These are phyloP conservation scores for Neofusicoccum cordaticola DNA, from an alignment of 2,329 filamentous ascomycete species.

Conservation along the genomic window DNA sequence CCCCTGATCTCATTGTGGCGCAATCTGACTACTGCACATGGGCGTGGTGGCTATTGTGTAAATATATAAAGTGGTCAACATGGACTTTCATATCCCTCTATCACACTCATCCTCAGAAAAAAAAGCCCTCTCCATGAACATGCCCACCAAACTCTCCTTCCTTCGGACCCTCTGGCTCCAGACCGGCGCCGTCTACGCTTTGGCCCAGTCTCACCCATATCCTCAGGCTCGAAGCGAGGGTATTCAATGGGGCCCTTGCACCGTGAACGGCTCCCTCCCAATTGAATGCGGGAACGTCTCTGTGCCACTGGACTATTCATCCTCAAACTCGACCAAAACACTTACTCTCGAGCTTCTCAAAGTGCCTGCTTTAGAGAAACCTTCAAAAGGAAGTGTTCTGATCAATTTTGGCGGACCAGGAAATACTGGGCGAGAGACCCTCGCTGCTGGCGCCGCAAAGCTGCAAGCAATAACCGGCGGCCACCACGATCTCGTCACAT, in stretches of 20 bases:
- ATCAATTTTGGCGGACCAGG: conserved; percentile 27
- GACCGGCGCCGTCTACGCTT: too few species aligned
- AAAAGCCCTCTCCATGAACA: too few species aligned
- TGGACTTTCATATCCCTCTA: too few species aligned
- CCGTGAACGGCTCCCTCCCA: background rate
- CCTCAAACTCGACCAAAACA: background rate
- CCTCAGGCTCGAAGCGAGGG: too few species aligned
- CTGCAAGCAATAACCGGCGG: conserved; percentile 16
- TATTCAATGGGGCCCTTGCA: background rate
- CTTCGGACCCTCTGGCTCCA: too few species aligned
- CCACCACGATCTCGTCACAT: conserved; percentile 20
- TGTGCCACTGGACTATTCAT: background rate
- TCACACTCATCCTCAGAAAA: too few species aligned
- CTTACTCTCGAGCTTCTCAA: conserved; percentile 21
- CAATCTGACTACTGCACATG: too few species aligned
- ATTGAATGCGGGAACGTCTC: background rate
- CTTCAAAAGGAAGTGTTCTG: conserved; percentile 21
- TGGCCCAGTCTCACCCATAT: too few species aligned
- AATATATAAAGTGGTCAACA: too few species aligned
- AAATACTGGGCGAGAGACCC: conserved; percentile 8
- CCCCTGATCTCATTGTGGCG: too few species aligned
- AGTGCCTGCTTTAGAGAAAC: conserved; percentile 20
- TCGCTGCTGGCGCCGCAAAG: background rate
- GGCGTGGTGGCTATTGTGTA: too few species aligned
- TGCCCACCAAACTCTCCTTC: too few species aligned